Evolutionary conservation across 1,284 basidiomycete genomes (phyloP).

Genomic region (Grifola frondosa): DNA sequence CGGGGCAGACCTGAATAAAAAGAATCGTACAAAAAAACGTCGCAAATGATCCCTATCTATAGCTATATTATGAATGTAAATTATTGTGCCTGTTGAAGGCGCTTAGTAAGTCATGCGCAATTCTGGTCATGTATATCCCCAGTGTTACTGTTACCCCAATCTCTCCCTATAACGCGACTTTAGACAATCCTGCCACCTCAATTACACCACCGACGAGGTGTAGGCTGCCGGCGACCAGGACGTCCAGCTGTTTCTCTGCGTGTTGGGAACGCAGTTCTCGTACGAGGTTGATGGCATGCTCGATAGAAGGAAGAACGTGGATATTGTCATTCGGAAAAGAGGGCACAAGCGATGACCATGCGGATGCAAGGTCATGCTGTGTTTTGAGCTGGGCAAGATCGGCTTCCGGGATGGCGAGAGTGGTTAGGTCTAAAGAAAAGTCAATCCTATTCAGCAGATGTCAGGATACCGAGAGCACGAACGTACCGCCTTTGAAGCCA

Average conservation of each 20-base stretch:
- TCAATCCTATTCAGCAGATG: constrained; percentile 3
- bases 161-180: constrained; percentile 60
- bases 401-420: constrained; percentile 60
- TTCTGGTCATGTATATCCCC: too few species aligned
- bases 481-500: constrained; percentile 83
- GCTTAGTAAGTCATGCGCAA: too few species aligned
- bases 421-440: constrained; percentile 62
- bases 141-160: too few species aligned
- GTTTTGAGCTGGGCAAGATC: constrained; percentile 70
- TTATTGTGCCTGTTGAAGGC: constrained; percentile 28
- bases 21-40: constrained; percentile 24
- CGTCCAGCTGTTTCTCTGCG: constrained; percentile 43
- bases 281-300: constrained; percentile 78
- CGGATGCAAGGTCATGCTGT: constrained; percentile 74
- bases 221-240: constrained; percentile 90
- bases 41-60: constrained; percentile 19
- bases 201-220: constrained; percentile 95
- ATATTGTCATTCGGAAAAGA: constrained; percentile 59
- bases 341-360: constrained; percentile 71
- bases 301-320: constrained; percentile 84
- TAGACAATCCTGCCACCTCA: constrained; percentile 80
- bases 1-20: constrained; percentile 34
- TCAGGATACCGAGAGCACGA: not conserved
- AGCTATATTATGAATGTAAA: constrained; percentile 17
- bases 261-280: constrained; percentile 37